Evolutionary conservation across 116 monocot species (phyloP).

Genomic region (Trichopus zeylanicus): DNA sequence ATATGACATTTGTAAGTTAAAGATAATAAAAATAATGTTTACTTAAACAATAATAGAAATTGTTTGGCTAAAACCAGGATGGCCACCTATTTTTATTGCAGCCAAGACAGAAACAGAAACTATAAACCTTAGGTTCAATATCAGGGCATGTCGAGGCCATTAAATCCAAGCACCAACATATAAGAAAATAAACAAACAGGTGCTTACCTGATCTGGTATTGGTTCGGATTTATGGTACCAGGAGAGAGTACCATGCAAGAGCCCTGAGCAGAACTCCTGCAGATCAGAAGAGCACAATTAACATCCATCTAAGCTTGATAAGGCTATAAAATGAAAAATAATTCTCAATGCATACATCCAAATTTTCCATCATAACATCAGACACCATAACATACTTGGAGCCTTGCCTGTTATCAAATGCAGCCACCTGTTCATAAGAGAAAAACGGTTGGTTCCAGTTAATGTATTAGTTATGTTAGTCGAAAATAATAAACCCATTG

Average conservation of each 20-base stretch:
- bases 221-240: constrained; percentile 75
- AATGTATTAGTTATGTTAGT: no score
- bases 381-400: constrained; percentile 73
- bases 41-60: no score
- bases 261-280: constrained; percentile 64
- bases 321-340: not conserved
- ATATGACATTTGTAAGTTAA: no score
- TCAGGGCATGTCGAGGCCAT: not conserved
- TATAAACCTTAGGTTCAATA: not conserved
- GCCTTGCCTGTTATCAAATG: constrained; percentile 79
- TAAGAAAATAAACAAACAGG: not conserved
- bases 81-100: no score
- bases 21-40: no score
- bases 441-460: not conserved
- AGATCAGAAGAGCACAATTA: not conserved
- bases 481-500: no score
- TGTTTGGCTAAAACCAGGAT: no score
- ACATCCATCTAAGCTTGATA: not conserved
- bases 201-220: constrained; percentile 51
- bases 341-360: constrained; percentile 42
- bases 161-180: not conserved
- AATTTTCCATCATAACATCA: constrained; percentile 40
- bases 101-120: no score
- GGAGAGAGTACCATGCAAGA: constrained; percentile 46
- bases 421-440: constrained; percentile 58